Evolutionary conservation across 2,329 filamentous ascomycete species (phyloP).

Genomic region (Phoma sp.): DNA sequence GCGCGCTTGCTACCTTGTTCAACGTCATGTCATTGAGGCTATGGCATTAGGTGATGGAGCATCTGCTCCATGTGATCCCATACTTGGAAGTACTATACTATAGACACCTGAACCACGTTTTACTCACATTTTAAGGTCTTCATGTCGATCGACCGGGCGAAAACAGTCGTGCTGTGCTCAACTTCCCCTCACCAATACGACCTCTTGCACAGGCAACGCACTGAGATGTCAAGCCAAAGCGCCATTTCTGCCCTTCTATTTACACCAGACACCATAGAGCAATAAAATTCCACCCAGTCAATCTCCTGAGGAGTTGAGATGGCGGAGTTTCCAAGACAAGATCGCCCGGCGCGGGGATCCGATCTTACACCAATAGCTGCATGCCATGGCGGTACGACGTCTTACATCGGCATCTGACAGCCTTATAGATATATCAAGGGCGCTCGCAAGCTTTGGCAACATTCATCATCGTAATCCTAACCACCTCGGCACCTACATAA

Average conservation of each 20-base stretch:
- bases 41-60: neutral
- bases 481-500: neutral
- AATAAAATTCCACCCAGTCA: too few species aligned
- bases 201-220: too few species aligned
- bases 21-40: neutral
- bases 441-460: neutral
- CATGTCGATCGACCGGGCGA: too few species aligned
- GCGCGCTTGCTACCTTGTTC: neutral
- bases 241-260: too few species aligned
- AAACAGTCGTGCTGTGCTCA: too few species aligned
- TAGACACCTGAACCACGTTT: too few species aligned
- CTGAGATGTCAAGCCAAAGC: too few species aligned
- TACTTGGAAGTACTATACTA: too few species aligned
- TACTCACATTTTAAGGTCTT: too few species aligned
- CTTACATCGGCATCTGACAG: neutral
- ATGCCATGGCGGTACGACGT: constrained; percentile 7
- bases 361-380: constrained; percentile 5
- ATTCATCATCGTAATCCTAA: too few species aligned
- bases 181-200: too few species aligned
- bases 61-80: neutral
- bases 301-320: too few species aligned
- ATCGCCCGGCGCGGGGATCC: constrained; percentile 10
- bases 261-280: neutral
- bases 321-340: neutral
- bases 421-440: neutral